Base-by-base conservation (phyloP, 495 filamentous ascomycete species). In the Penicillium diatomitis region DNA sequence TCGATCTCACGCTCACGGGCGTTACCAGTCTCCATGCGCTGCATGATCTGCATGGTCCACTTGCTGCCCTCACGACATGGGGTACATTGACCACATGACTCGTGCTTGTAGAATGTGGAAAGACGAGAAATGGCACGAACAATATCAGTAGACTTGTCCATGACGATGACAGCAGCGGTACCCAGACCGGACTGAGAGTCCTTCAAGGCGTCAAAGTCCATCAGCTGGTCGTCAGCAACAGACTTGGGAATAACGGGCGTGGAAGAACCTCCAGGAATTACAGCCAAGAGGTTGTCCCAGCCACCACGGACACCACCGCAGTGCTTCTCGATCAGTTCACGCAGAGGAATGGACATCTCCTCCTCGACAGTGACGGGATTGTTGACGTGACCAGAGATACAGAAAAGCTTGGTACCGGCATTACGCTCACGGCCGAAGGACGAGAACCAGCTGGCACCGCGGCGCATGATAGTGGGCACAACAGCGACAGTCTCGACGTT, bases 41-140 rank as follows among this genome's bases (percentile, higher is more conserved):
- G 73, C 92, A 98, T 98, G 67, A 98, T 96, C 75, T 97, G 88
- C 69, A 94, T 86, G 28, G 90, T 95, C 92, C 92, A 97, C 74
- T 90, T 95, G 73, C 81, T 88, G 54, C 92, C 92, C 70, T 98
- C 92, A 63, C 92, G 84, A 75, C 92, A 98, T 30, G 92, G 92
- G 12, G 92, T 98, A 78, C 92, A 98, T 72, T 97, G 91, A 49
- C 92, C 92, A 70, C 92, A 98, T 56, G 83, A 88, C 75, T 98
- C 92, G 73, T 98, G 92, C 68, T 88, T 87, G 78, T 97, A 98
- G 79, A 98, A 98, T 62, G 87, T 87, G 53, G 86, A 86, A 61
- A 98, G 81, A 52, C 92, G 82, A 43, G 87, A 85, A 67, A 98
- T 96, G 56, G 87, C 86, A 48, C 91, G 85, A 47, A 98, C 87